Evolutionary conservation across 1,284 basidiomycete genomes (phyloP), one percentile per base, ranked within the genome.

Genomic region (Marasmius tenuissimus): DNA sequence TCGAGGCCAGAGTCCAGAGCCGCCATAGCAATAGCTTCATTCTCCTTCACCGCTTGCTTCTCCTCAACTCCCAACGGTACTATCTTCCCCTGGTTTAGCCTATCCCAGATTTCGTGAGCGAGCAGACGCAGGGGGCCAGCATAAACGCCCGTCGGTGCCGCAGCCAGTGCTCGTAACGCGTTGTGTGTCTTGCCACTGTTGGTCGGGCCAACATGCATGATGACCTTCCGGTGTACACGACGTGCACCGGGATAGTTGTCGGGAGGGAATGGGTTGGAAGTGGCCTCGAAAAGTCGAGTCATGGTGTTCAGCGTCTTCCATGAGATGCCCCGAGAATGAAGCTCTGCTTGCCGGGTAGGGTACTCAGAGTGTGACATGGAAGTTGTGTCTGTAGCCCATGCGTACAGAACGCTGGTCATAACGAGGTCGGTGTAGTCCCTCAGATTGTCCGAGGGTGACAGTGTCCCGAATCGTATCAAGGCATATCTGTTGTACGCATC

Each of bases 151-250:
- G 79, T 81, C 1, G 76, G 70, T 0, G 95, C 88, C 1, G 86
- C 85, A 1, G 94, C 92, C 1, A 99, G 83, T 0, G 96, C 93
- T 51, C 94, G 88, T 11, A 99, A 81, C 0, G 96, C 97, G 69
- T 92, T 90, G 73, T 98, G 91, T 0, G 96, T 99, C 78, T 99
- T 99, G 47, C 97, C 97, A 62, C 93, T 95, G 77, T 99, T 99
- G 38, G 97, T 99, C 0, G 97, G 97, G 0, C 97, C 97, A 61
- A 99, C 94, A 72, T 99, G 97, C 78, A 99, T 89, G 73, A 97
- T 92, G 66, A 98, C 81, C 69, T 90, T 91, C 18, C 97, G 85
- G 8, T 82, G 84, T 61, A 88, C 67, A 4, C 59, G 61, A 16
- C 86, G 81, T 0, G 86, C 78, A 0, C 45, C 1, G 0, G 72